Percentiles rank a stretch among this genome's conserved stretches.
These are phyloP conservation scores for Penicillium paneum DNA, from an alignment of 2,329 filamentous ascomycete genomes.

Conservation along the genomic window DNA sequence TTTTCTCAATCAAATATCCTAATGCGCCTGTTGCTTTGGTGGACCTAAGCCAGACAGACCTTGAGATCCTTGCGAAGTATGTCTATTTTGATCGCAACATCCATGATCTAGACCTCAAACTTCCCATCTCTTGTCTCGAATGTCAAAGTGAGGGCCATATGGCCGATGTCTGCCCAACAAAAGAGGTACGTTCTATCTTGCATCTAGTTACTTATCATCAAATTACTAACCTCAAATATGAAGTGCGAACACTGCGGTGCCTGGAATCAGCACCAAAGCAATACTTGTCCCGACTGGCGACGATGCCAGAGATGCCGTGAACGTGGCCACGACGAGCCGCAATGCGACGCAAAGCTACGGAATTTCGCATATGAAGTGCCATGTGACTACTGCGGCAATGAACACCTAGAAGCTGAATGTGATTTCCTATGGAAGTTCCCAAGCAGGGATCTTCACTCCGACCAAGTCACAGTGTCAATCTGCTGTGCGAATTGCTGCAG, in stretches of 20 bases:
- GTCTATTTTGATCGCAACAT: conserved; percentile 40
- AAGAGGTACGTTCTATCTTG: conserved; percentile 33
- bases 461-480: conserved; percentile 41
- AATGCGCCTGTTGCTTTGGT: conserved; percentile 33
- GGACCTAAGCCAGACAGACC: conserved; percentile 39
- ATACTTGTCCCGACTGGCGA: conserved; percentile 40
- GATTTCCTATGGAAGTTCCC: conserved; percentile 55
- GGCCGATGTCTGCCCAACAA: conserved; percentile 42
- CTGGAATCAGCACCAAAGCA: conserved; percentile 41
- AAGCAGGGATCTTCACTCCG: conserved; percentile 21
- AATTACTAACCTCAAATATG: conserved; percentile 5
- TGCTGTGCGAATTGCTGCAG: conserved; percentile 46
- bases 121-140: conserved; percentile 43
- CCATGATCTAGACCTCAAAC: conserved; percentile 40
- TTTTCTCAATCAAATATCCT: conserved; percentile 35
- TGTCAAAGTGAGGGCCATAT: conserved; percentile 45
- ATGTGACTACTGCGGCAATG: conserved; percentile 60
- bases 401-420: conserved; percentile 61
- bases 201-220: background rate
- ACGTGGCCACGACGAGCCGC: conserved; percentile 54
- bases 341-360: conserved; percentile 59
- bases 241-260: conserved; percentile 45
- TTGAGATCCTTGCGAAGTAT: conserved; percentile 40
- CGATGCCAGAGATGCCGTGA: conserved; percentile 58
- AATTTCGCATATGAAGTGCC: conserved; percentile 52